Conservation (phyloP, 2,329 filamentous ascomycete genomes). For the Lachnellula hyalina region DNA sequence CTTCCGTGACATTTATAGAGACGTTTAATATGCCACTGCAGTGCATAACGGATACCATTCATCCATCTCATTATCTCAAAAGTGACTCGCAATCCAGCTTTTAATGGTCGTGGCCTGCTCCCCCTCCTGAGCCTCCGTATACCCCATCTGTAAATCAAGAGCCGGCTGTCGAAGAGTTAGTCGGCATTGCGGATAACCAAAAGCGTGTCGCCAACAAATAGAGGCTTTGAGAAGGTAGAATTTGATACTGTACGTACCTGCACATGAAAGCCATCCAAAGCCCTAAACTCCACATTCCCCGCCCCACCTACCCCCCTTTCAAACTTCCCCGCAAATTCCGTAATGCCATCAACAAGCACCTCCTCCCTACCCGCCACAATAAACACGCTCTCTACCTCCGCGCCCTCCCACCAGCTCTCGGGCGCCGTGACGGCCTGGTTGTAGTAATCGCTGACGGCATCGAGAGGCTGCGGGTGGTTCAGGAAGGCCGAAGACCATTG, state of each 20-base stretch:
- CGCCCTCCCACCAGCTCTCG: constrained; percentile 47
- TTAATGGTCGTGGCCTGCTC: constrained; percentile 21
- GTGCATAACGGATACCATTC: not conserved
- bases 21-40: not conserved
- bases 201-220: constrained; percentile 8
- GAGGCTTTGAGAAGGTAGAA: not conserved
- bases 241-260: no score
- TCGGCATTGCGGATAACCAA: constrained; percentile 4
- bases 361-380: constrained; percentile 52
- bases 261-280: constrained; percentile 5
- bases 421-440: constrained; percentile 46
- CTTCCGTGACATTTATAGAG: no score
- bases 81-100: constrained; percentile 22
- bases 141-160: constrained; percentile 21
- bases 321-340: constrained; percentile 43
- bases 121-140: constrained; percentile 20
- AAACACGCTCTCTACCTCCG: constrained; percentile 44
- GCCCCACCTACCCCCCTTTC: constrained; percentile 25
- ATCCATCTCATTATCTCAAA: constrained; percentile 2
- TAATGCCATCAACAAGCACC: constrained; percentile 50
- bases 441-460: constrained; percentile 41
- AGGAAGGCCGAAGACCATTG: constrained; percentile 47
- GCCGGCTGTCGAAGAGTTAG: constrained; percentile 26
- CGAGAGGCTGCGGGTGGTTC: constrained; percentile 25
- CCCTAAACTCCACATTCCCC: constrained; percentile 14